Conservation (phyloP, 208 protist genomes). For the Polymyxa betae region DNA sequence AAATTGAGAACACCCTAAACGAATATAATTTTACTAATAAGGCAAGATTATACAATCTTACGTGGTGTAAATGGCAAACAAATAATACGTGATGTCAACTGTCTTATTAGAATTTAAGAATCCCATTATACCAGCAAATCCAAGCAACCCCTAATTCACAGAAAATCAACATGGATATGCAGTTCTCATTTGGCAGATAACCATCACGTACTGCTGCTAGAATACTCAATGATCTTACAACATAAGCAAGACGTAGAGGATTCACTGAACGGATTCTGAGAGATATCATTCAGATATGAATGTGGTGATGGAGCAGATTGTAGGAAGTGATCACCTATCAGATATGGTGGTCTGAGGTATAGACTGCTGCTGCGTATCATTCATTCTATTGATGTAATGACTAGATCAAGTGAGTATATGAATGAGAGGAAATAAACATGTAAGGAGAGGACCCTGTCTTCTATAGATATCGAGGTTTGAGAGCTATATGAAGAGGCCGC, state of each 20-base stretch:
- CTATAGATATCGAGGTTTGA: no score
- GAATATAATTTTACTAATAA: background rate
- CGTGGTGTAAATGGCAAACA: conserved; percentile 41
- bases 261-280: background rate
- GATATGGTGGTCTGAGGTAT: no score
- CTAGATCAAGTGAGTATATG: no score
- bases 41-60: background rate
- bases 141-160: background rate
- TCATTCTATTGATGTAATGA: no score
- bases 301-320: no score
- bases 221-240: background rate
- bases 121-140: background rate
- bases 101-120: background rate
- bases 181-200: background rate
- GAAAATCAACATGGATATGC: no score
- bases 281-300: no score
- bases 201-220: background rate
- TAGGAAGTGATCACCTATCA: no score
- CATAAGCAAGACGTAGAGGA: background rate
- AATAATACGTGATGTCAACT: conserved; percentile 37
- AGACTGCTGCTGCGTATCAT: no score
- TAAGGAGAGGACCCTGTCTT: no score
- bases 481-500: no score
- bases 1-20: conserved; percentile 40
- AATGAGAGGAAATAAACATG: no score